Evolutionary conservation across 2,329 filamentous ascomycete genomes (phyloP).

Genomic region (Aspergillus sp.): DNA sequence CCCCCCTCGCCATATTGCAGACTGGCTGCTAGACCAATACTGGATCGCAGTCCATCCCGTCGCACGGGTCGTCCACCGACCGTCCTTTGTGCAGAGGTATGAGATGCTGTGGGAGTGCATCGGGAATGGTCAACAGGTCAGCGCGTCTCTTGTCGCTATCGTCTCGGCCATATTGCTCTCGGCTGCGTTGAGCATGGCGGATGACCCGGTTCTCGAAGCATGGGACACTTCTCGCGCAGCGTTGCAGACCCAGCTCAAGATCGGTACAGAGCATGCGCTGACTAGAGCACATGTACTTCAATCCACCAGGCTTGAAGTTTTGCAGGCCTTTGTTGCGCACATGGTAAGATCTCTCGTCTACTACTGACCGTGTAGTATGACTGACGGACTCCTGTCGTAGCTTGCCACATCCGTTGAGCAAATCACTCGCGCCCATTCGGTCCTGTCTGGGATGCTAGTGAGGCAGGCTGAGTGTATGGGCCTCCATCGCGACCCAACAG

Average conservation of each 20-base stretch:
- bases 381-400: neutral
- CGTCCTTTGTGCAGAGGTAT: neutral
- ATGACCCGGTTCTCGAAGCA: neutral
- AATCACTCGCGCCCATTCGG: neutral
- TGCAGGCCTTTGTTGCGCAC: conserved; percentile 8
- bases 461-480: conserved; percentile 5
- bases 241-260: neutral
- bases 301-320: neutral
- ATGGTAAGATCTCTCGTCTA: neutral
- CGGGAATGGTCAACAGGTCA: neutral
- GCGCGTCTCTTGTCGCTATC: neutral
- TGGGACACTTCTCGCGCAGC: neutral
- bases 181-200: neutral
- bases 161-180: conserved; percentile 4
- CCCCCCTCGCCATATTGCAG: neutral
- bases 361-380: neutral
- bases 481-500: conserved; percentile 8
- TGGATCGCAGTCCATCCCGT: conserved; percentile 7
- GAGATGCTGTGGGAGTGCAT: conserved; percentile 6
- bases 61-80: neutral
- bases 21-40: conserved; percentile 1
- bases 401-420: neutral
- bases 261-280: conserved; percentile 4
- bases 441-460: conserved; percentile 1
- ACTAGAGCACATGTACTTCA: neutral